phyloP scores from a whole-genome alignment of 1,139 yeast species.

The Hemisphaericaspora xylanilytica region DNA sequence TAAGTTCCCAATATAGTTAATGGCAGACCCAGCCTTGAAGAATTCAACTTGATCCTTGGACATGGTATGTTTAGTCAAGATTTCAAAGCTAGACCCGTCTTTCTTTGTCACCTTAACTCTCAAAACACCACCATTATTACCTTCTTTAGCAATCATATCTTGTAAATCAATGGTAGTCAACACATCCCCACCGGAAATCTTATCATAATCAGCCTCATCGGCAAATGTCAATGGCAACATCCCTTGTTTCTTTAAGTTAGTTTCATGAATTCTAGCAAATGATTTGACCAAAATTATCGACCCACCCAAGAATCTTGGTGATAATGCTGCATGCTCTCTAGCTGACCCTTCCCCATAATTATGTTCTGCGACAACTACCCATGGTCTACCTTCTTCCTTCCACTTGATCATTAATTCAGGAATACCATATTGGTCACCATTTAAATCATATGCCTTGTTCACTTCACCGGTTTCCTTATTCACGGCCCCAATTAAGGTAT shows the following conservation, averaged over 20 bases:
- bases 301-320: conserved; percentile 94
- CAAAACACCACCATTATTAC: conserved; percentile 82
- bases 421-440: conserved; percentile 73
- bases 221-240: conserved; percentile 92
- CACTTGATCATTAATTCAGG: conserved; percentile 98
- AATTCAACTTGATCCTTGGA: conserved; percentile 93
- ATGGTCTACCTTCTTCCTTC: conserved; percentile 80
- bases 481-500: conserved; percentile 95
- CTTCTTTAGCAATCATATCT: conserved; percentile 77
- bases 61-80: conserved; percentile 90
- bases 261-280: conserved; percentile 86
- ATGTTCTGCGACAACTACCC: conserved; percentile 96
- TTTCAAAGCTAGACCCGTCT: conserved; percentile 67
- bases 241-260: conserved; percentile 94
- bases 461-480: conserved; percentile 97
- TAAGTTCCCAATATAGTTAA: conserved; percentile 81
- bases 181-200: conserved; percentile 69
- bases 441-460: conserved; percentile 82
- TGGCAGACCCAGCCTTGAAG: conserved; percentile 96
- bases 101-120: conserved; percentile 71
- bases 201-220: conserved; percentile 84
- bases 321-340: conserved; percentile 96
- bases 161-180: conserved; percentile 73
- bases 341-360: conserved; percentile 99
- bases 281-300: conserved; percentile 85